Evolutionary conservation across 805 yeast genomes (phyloP), one percentile per base, ranked within the genome.

Genomic region (Zygosaccharomyces lentus): DNA sequence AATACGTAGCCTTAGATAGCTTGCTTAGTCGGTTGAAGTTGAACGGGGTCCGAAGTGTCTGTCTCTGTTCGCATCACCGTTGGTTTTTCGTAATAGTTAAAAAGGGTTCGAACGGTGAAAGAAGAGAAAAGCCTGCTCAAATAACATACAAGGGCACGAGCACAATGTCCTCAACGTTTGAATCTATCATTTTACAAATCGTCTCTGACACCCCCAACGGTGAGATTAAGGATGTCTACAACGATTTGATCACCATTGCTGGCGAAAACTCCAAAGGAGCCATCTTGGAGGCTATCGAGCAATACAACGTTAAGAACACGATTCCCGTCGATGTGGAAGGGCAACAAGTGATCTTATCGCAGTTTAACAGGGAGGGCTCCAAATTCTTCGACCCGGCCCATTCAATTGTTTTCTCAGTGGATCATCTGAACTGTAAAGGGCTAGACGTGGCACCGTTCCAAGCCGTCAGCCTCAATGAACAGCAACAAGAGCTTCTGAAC

Each of bases 331-430:
- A 56, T 12, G 60, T 67, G 15, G 54, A 64, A 9, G 65, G 65
- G 7, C 58, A 67, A 34, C 53, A 66, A 6, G 65, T 73, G 0
- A 65, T 81, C 3, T 51, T 81, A 10, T 75, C 83, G 1, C 62
- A 71, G 47, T 73, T 68, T 62, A 82, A 81, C 53, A 67, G 68
- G 39, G 56, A 63, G 13, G 78, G 73, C 1, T 55, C 80, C 12
- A 81, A 79, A 56, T 82, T 73, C 53, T 68, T 73, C 52, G 95
- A 86, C 57, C 75, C 73, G 25, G 65, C 65, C 1, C 66, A 64
- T 24, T 71, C 74, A 21, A 61, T 74, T 42, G 62, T 70, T 34
- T 82, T 84, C 61, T 77, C 78, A 46, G 78, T 84, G 38, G 86
- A 85, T 59, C 77, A 81, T 50, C 59, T 71, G 8, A 62, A 68